Percentiles rank a stretch among this genome's conserved stretches.
Evolutionary conservation across 1,139 yeast genomes (phyloP).

Genomic region (Yamadazyma conglobata): DNA sequence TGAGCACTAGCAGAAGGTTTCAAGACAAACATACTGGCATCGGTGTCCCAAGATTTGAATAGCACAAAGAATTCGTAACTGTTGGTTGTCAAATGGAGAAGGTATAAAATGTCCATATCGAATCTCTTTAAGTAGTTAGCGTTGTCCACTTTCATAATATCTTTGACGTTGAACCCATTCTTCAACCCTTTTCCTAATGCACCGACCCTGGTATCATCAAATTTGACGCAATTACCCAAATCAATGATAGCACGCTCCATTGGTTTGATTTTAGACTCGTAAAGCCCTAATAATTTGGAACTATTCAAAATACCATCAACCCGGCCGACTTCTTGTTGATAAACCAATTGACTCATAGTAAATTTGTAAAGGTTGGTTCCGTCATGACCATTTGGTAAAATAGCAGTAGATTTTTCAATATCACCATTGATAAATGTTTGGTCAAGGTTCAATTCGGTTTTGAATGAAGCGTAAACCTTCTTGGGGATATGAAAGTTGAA

Average conservation of each 20-base stretch:
- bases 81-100: constrained; percentile 71
- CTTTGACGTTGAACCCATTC: constrained; percentile 71
- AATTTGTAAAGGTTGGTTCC: constrained; percentile 57
- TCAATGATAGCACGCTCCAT: constrained; percentile 75
- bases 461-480: constrained; percentile 65
- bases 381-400: constrained; percentile 70
- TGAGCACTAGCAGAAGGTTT: constrained; percentile 72
- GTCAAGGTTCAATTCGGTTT: constrained; percentile 44
- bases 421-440: constrained; percentile 50
- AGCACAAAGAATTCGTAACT: constrained; percentile 74
- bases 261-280: constrained; percentile 69
- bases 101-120: constrained; percentile 58
- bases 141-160: constrained; percentile 47
- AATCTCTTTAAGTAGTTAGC: constrained; percentile 53
- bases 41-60: constrained; percentile 62
- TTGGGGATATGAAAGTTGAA: constrained; percentile 74
- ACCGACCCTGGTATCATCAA: constrained; percentile 70
- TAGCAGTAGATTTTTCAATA: constrained; percentile 55
- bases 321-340: constrained; percentile 51
- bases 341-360: constrained; percentile 64
- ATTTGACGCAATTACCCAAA: constrained; percentile 69
- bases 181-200: constrained; percentile 85
- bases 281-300: constrained; percentile 63
- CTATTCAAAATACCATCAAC: constrained; percentile 66
- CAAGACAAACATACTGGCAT: constrained; percentile 54